These are phyloP conservation scores for Exobasidium cylindrosporum DNA, from an alignment of 1,284 basidiomycete genomes.

Conservation along the genomic window DNA sequence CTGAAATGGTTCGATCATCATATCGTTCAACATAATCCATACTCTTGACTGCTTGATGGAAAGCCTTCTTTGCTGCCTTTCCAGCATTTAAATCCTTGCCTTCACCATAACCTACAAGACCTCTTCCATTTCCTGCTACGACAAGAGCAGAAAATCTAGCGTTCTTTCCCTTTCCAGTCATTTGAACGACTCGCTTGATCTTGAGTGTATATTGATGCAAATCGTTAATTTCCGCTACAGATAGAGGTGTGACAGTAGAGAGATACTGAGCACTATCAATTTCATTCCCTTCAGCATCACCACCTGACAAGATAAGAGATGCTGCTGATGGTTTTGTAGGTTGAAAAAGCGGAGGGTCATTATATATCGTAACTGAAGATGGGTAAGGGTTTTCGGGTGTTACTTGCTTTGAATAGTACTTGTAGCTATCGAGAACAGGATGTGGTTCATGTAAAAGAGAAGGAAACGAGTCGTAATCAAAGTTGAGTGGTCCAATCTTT, in stretches of 20 bases:
- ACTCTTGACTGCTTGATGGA: slow-evolving; percentile 72
- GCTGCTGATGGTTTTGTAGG: slow-evolving; percentile 38
- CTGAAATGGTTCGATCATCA: slow-evolving; percentile 84
- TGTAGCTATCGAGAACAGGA: slow-evolving; percentile 50
- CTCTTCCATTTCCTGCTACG: slow-evolving; percentile 77
- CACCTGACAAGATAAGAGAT: slow-evolving; percentile 31
- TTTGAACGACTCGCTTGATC: slow-evolving; percentile 66
- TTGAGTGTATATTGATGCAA: slow-evolving; percentile 49
- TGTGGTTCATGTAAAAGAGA: slow-evolving; percentile 48
- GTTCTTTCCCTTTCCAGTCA: slow-evolving; percentile 82
- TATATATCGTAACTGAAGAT: slow-evolving; percentile 37
- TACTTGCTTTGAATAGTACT: slow-evolving; percentile 25
- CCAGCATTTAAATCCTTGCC: slow-evolving; percentile 70
- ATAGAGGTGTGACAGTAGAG: slow-evolving; percentile 47
- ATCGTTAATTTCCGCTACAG: slow-evolving; percentile 37
- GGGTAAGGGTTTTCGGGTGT: slow-evolving; percentile 27
- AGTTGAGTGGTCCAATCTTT: slow-evolving; percentile 8
- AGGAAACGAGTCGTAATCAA: slow-evolving; percentile 27
- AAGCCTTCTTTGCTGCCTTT: slow-evolving; percentile 67
- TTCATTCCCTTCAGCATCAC: slow-evolving; percentile 24
- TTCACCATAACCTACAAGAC: slow-evolving; percentile 84
- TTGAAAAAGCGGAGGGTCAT: slow-evolving; percentile 40
- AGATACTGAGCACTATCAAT: slow-evolving; percentile 43
- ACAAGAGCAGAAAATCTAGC: slow-evolving; percentile 67
- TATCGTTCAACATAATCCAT: slow-evolving; percentile 88